Evolutionary conservation across 2,329 filamentous ascomycete genomes (phyloP), one percentile per base, ranked within the genome.

Genomic region (Cercospora citrullina): DNA sequence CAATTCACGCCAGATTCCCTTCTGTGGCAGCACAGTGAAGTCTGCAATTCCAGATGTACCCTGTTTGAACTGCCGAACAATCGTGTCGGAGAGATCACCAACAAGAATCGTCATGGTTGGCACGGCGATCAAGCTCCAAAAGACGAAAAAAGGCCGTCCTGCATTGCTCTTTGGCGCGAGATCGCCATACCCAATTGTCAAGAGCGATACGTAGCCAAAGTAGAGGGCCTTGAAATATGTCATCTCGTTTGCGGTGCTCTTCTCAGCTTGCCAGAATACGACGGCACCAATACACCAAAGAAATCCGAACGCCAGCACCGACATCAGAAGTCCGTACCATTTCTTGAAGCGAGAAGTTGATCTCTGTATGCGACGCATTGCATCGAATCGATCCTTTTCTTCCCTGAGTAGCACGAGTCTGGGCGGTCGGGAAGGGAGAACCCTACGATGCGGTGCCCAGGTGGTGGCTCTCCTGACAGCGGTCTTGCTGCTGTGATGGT

Each of bases 131-230:
- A 97, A 79, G 14, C 90, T 92, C 94, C 94, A 97, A 65, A 97
- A 89, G n/a, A 97, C 91, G 74, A 96, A 97, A 77, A 97, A 96
- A 0, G 91, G 88, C 64, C 91, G 89, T 1, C 91, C 92, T 0
- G 89, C 86, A 71, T 93, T 94, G 1, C 90, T 91, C n/a, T 88
- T 83, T 0, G 93, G 93, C 1, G 89, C 88, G 5, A 90, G 79
- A 72, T 96, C 93, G 3, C 94, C 94, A 73, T 96, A 97, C 0
- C 94, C 94, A 42, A 97, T 91, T 0, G 94, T 97, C 1, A 93
- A 84, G 26, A 97, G 86, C 2, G 89, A 90, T 36, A 93, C 88
- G 78, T 95, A 97, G 72, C 89, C 89, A 76, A 97, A 96, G 79
- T 97, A 97, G 53, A 97, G 84, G 0, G 89, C 87, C 66, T 93